phyloP scores from a whole-genome alignment of 2,329 filamentous ascomycete species.

The Chaetomiaceae sp. region DNA sequence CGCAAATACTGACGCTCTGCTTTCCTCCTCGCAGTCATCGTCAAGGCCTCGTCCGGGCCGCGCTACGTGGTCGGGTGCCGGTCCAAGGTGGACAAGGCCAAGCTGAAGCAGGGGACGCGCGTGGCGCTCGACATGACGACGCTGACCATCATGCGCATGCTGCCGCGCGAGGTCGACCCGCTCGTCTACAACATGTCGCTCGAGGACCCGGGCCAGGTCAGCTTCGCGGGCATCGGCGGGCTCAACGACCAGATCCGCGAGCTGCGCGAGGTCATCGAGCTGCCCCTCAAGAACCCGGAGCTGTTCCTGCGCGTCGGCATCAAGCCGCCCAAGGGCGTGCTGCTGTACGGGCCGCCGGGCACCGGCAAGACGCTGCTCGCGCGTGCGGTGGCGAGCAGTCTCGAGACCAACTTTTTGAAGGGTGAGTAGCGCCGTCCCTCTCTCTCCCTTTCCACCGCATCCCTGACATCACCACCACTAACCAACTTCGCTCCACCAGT shows the following conservation, averaged over 20 bases:
- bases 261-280: constrained; percentile 92
- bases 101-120: constrained; percentile 96
- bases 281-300: constrained; percentile 97
- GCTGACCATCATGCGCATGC: constrained; percentile 99
- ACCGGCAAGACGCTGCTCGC: constrained; percentile 96
- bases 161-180: constrained; percentile 95
- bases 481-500: constrained; percentile 52
- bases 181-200: constrained; percentile 99
- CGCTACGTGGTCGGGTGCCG: constrained; percentile 97
- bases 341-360: constrained; percentile 92
- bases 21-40: constrained; percentile 65
- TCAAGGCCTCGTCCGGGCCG: constrained; percentile 95
- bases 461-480: too few relatives aligned
- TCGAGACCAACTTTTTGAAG: constrained; percentile 98
- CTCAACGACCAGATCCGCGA: constrained; percentile 98
- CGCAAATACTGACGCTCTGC: constrained; percentile 23
- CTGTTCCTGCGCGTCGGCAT: constrained; percentile 95
- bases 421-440: constrained; percentile 58
- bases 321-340: constrained; percentile 95
- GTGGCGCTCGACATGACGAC: constrained; percentile 99
- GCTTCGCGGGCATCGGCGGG: constrained; percentile 95
- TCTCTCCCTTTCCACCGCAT: background rate
- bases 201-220: constrained; percentile 95
- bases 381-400: constrained; percentile 87
- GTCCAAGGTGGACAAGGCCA: constrained; percentile 95